A percentile compares a stretch with the other conserved stretches of the same genome.
Conservation (phyloP, 371 early-diverging fungal species). For the Apophysomyces elegans region DNA sequence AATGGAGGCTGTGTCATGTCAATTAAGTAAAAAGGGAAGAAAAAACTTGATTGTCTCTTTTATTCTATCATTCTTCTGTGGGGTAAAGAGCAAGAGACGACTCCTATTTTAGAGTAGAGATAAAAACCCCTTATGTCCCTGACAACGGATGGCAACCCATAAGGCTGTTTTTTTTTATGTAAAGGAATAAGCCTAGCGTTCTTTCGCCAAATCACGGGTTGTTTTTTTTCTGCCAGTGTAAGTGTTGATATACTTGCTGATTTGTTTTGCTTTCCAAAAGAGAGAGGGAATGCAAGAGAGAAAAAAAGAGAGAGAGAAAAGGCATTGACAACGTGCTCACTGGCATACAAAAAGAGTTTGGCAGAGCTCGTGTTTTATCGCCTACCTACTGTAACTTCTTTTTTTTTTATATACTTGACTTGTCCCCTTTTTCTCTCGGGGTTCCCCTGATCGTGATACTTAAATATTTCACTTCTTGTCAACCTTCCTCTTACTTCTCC, state of each 20-base stretch:
- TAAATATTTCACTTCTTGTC: conserved; percentile 15
- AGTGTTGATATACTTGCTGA: not conserved
- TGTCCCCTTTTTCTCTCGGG: conserved; percentile 7
- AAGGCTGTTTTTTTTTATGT: conserved; percentile 4
- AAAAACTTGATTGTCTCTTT: not conserved
- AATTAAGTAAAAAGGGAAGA: not conserved
- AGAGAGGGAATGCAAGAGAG: no score
- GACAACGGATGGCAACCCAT: not conserved
- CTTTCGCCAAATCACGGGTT: not conserved
- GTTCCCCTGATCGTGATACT: not conserved
- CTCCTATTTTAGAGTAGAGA: not conserved
- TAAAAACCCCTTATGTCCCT: not conserved
- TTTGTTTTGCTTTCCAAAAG: conserved; percentile 3
- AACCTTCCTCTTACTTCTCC: conserved; percentile 17
- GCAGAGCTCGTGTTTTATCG: no score
- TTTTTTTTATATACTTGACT: conserved; percentile 14
- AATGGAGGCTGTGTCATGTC: not conserved
- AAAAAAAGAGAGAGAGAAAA: no score
- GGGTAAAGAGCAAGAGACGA: not conserved
- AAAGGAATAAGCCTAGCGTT: no score
- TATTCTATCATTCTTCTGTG: not conserved
- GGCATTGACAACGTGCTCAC: no score
- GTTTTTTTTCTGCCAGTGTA: not conserved
- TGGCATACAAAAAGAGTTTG: no score
- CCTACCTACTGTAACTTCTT: conserved; percentile 3